Conservation (phyloP, 768 basidiomycete species). For the Brasilioporus rufonigricans region DNA sequence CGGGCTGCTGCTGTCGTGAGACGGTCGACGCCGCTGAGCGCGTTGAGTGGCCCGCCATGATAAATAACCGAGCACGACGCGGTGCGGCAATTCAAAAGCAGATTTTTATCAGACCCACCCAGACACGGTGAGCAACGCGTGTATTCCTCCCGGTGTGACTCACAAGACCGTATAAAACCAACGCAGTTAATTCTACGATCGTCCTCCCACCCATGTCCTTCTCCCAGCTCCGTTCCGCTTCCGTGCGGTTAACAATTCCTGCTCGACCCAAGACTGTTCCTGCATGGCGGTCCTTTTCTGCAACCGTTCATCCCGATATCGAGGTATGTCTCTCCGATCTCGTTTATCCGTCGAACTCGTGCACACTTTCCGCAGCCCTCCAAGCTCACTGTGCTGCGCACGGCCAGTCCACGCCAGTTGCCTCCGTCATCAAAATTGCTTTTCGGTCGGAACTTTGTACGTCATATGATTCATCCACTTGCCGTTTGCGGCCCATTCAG, state of each 20-base stretch:
- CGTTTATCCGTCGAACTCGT: background rate
- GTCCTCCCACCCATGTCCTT: conserved; percentile 21
- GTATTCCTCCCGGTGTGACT: too few species aligned
- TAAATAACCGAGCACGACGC: background rate
- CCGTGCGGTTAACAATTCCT: background rate
- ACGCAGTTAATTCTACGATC: conserved; percentile 1
- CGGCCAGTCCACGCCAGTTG: conserved; percentile 51
- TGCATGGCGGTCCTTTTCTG: conserved; percentile 17
- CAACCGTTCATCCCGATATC: conserved; percentile 42
- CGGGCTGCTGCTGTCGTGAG: conserved; percentile 28
- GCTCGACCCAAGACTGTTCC: background rate
- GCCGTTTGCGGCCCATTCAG: conserved; percentile 9
- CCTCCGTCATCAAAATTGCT: conserved; percentile 68
- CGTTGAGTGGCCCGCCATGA: conserved; percentile 13
- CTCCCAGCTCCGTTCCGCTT: conserved; percentile 8
- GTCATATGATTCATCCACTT: conserved; percentile 21
- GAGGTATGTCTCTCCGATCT: conserved; percentile 37
- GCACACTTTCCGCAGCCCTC: conserved; percentile 41
- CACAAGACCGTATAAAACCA: conserved; percentile 30
- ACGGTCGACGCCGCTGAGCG: conserved; percentile 25
- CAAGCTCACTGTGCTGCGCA: conserved; percentile 48
- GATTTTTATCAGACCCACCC: background rate
- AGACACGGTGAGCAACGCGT: too few species aligned
- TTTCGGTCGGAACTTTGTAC: conserved; percentile 85
- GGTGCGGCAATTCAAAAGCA: background rate